Evolutionary conservation across 2,329 filamentous ascomycete species (phyloP).

Genomic region (Pseudopithomyces maydicus): DNA sequence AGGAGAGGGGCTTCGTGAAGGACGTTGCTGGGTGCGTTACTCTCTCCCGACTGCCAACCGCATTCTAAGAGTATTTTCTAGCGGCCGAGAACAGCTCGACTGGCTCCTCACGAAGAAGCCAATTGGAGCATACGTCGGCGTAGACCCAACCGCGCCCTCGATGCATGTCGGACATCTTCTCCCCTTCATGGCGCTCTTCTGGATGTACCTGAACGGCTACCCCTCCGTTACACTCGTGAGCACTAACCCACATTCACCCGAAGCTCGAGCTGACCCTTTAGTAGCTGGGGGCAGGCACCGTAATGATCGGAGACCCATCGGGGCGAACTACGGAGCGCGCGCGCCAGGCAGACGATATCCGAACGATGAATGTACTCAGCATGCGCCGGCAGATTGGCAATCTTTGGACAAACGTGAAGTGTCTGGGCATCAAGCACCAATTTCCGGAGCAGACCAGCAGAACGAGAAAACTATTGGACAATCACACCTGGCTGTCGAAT

Average conservation of each 20-base stretch:
- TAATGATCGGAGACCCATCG: constrained; percentile 78
- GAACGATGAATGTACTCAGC: constrained; percentile 68
- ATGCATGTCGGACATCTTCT: constrained; percentile 81
- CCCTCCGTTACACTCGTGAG: constrained; percentile 65
- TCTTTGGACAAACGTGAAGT: constrained; percentile 76
- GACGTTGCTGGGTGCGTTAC: constrained; percentile 71
- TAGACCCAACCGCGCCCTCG: constrained; percentile 81
- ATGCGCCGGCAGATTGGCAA: constrained; percentile 72
- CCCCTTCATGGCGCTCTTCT: constrained; percentile 82
- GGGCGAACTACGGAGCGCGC: constrained; percentile 68
- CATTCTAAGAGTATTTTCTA: constrained; percentile 23
- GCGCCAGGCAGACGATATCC: constrained; percentile 56
- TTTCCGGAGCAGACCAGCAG: constrained; percentile 68
- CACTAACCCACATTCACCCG: constrained; percentile 10
- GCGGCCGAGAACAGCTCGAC: constrained; percentile 60
- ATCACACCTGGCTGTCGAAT: constrained; percentile 80
- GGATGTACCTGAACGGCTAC: constrained; percentile 80
- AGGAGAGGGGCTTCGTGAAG: constrained; percentile 75
- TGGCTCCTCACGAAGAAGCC: constrained; percentile 68
- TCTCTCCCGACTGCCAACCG: constrained; percentile 12
- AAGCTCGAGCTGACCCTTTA: constrained; percentile 25
- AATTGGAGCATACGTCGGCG: constrained; percentile 77
- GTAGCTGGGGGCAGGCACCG: constrained; percentile 73
- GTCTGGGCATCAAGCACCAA: constrained; percentile 67
- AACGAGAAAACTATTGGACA: constrained; percentile 74